A percentile compares a stretch with the other conserved stretches of the same genome.
Evolutionary conservation across 1,284 basidiomycete species (phyloP).

Genomic region (Leccinum cinnamomeum): DNA sequence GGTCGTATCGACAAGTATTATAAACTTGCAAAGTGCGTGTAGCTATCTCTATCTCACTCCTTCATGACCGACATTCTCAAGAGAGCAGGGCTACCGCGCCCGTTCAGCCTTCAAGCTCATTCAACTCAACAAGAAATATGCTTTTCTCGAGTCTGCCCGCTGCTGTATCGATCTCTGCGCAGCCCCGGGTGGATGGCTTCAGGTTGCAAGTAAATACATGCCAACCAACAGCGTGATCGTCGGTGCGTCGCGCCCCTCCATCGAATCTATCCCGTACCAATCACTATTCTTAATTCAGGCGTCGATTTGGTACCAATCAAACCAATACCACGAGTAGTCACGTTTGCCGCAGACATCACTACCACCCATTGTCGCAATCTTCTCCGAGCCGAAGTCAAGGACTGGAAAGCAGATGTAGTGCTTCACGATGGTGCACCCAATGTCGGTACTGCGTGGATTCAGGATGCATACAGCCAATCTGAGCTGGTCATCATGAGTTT

Average conservation of each 20-base stretch:
- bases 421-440: constrained; percentile 99
- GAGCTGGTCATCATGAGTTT: constrained; percentile 96
- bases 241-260: constrained; percentile 52
- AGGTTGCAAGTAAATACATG: constrained; percentile 99
- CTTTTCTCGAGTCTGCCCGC: constrained; percentile 86
- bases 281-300: constrained; percentile 46
- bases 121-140: constrained; percentile 98
- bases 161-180: constrained; percentile 99
- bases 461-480: constrained; percentile 97
- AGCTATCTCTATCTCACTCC: constrained; percentile 1
- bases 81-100: constrained; percentile 98
- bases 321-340: constrained; percentile 91
- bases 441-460: constrained; percentile 99
- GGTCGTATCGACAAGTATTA: constrained; percentile 96
- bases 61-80: constrained; percentile 35
- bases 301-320: constrained; percentile 97
- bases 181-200: constrained; percentile 98
- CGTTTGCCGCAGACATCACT: constrained; percentile 96
- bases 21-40: constrained; percentile 82
- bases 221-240: constrained; percentile 93
- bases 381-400: constrained; percentile 88
- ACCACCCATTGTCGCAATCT: constrained; percentile 88
- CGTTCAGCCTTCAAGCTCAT: constrained; percentile 99
- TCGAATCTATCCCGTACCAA: constrained; percentile 11
- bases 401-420: constrained; percentile 99